Evolutionary conservation across 1,284 basidiomycete species (phyloP).

Genomic region (Cryptococcus sp.): DNA sequence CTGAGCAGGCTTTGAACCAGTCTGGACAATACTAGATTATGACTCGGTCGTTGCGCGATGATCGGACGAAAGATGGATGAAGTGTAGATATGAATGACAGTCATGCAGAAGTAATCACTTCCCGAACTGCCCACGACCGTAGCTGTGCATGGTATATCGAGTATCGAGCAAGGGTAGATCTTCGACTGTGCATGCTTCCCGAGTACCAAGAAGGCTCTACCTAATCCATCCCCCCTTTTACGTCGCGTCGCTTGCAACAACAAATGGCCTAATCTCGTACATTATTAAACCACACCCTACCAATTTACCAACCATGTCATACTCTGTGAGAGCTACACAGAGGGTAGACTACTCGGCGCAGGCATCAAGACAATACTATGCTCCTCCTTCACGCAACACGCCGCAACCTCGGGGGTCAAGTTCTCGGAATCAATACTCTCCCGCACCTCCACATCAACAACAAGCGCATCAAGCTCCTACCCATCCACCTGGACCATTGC

Average conservation of each 20-base stretch:
- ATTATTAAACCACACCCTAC: too few species aligned
- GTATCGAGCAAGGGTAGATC: too few species aligned
- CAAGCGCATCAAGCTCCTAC: slow-evolving; percentile 6
- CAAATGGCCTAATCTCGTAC: too few species aligned
- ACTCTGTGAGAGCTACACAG: slow-evolving; percentile 4
- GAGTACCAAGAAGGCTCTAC: too few species aligned
- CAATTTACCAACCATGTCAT: slow-evolving; percentile 6
- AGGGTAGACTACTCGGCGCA: not conserved
- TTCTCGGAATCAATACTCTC: not conserved
- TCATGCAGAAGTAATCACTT: too few species aligned
- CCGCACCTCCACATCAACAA: not conserved
- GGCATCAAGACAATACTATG: not conserved
- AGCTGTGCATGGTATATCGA: too few species aligned
- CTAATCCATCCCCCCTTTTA: too few species aligned
- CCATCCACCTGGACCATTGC: slow-evolving; percentile 33
- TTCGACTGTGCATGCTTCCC: too few species aligned
- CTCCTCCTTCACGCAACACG: not conserved
- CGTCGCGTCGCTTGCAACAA: too few species aligned
- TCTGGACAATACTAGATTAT: slow-evolving; percentile 36
- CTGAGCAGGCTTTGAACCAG: slow-evolving; percentile 33
- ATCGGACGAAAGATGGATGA: not conserved
- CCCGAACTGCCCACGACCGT: too few species aligned
- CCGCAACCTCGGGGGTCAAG: not conserved
- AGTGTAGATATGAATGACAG: too few species aligned
- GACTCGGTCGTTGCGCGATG: not conserved